Base-by-base conservation (phyloP, 2,329 filamentous ascomycete species). In the Clarireedia monteithiana region DNA sequence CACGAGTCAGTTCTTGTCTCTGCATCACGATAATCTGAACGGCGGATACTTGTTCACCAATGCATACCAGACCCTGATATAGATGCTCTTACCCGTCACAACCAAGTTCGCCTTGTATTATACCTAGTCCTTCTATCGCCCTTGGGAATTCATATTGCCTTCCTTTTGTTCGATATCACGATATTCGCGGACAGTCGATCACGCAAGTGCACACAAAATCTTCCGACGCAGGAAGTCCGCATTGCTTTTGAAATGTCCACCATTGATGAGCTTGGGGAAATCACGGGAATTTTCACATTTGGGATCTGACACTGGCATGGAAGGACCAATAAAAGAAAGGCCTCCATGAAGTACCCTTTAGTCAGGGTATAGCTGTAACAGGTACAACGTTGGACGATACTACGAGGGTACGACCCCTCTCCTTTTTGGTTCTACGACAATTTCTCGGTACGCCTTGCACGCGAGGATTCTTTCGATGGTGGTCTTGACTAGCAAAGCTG, bases 401-500 rank as follows among this genome's bases (percentile, higher is more conserved):
- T 40, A 14, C 14, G n/a, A 40, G 5, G n/a, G 1, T 30, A 40
- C 26, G 27, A 26, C 30, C 30, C 5, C 51, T 34, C 51, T 9
- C 34, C 27, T 24, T 48, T 17, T 48, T 39, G 51, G 51, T 48
- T 53, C 44, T 46, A 39, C 51, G 51, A 53, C 44, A 48, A 53
- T 47, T 48, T 20, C 38, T 39, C 24, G 34, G 44, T 53, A 53
- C 44, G 27, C 44, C 47, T 27, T 24, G 26, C 48, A 40, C 12
- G 20, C 36, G 24, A 48, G 36, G 38, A n/a, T 30, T 30, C 20
- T 48, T 53, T 53, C 20, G 20, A 30, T 53, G 14, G 69, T 97
- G 94, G 72, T 88, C 96, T 65, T 90, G 85, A 70, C 87, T 85
- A 59, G 94, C 94, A 58, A 89, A 76, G 57, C 81, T 80, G 56